Conservation (phyloP, 2,329 filamentous ascomycete genomes). For the Colletotrichum incanum region DNA sequence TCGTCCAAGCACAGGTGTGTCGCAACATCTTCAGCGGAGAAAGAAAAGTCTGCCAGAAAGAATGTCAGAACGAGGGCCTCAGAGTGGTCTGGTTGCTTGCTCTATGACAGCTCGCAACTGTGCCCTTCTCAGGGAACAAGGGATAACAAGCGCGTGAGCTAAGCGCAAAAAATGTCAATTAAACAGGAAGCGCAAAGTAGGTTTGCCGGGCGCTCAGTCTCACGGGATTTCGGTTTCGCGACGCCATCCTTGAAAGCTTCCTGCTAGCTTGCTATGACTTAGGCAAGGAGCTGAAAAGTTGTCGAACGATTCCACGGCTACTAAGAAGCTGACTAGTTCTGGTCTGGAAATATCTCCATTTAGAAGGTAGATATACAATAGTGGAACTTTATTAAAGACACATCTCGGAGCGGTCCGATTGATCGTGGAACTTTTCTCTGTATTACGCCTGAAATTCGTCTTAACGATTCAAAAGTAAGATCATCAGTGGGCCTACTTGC, state of each 20-base stretch:
- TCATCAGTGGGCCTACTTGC: neutral
- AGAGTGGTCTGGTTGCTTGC: constrained; percentile 3
- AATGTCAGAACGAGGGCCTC: constrained; percentile 16
- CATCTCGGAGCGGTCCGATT: constrained; percentile 30
- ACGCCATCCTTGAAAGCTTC: constrained; percentile 21
- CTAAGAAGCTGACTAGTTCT: constrained; percentile 7
- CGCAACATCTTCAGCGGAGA: neutral
- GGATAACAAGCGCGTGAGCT: neutral
- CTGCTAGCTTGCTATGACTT: constrained; percentile 10
- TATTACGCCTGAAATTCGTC: neutral
- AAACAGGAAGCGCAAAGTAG: neutral
- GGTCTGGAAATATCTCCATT: constrained; percentile 6
- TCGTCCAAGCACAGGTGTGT: constrained; percentile 21
- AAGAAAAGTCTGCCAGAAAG: constrained; percentile 18
- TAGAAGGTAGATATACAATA: constrained; percentile 1
- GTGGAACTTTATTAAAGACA: constrained; percentile 18
- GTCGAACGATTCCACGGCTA: constrained; percentile 5
- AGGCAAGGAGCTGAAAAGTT: constrained; percentile 6
- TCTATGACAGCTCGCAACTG: neutral
- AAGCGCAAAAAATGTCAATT: neutral
- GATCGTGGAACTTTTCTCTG: neutral
- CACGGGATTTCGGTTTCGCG: neutral
- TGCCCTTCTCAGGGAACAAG: neutral
- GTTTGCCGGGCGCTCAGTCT: neutral
- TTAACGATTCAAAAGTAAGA: neutral